Conservation (phyloP, 805 yeast species). For the Yamadazyma sp. region DNA sequence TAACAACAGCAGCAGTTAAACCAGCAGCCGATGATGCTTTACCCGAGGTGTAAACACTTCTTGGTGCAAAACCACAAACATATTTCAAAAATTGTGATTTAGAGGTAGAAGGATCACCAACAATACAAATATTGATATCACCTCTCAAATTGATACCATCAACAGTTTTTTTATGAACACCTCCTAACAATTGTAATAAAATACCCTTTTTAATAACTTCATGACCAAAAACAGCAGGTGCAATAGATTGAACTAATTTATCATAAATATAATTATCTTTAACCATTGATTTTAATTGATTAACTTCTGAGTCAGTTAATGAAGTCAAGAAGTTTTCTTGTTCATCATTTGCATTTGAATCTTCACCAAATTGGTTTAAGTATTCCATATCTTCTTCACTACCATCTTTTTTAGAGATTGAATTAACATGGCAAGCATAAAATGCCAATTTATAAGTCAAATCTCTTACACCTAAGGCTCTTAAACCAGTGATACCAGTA, state of each 20-base stretch:
- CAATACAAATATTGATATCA: constrained; percentile 92
- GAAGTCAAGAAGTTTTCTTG: constrained; percentile 80
- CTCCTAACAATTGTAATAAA: constrained; percentile 83
- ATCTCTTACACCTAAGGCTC: constrained; percentile 90
- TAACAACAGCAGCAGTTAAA: constrained; percentile 95
- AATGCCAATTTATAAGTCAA: constrained; percentile 89
- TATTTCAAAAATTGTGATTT: constrained; percentile 94
- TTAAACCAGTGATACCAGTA: constrained; percentile 86
- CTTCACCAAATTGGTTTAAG: constrained; percentile 14
- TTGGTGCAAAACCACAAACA: constrained; percentile 85
- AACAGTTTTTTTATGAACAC: constrained; percentile 89
- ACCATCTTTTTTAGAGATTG: constrained; percentile 42
- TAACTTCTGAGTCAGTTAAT: constrained; percentile 75
- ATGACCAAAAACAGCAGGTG: constrained; percentile 96
- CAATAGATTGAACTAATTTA: constrained; percentile 81
- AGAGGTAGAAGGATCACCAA: constrained; percentile 97
- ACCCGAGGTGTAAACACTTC: constrained; percentile 96
- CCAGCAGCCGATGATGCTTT: constrained; percentile 99
- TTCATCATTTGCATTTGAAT: constrained; percentile 45
- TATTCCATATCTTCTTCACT: constrained; percentile 21
- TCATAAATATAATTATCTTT: constrained; percentile 82
- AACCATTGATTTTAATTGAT: constrained; percentile 86
- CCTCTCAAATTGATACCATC: constrained; percentile 96
- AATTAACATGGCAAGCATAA: constrained; percentile 84
- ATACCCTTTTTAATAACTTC: constrained; percentile 92